A percentile compares a stretch with the other conserved stretches of the same genome.
Conservation (phyloP, 2,329 filamentous ascomycete genomes). For the Colletotrichum sp. region DNA sequence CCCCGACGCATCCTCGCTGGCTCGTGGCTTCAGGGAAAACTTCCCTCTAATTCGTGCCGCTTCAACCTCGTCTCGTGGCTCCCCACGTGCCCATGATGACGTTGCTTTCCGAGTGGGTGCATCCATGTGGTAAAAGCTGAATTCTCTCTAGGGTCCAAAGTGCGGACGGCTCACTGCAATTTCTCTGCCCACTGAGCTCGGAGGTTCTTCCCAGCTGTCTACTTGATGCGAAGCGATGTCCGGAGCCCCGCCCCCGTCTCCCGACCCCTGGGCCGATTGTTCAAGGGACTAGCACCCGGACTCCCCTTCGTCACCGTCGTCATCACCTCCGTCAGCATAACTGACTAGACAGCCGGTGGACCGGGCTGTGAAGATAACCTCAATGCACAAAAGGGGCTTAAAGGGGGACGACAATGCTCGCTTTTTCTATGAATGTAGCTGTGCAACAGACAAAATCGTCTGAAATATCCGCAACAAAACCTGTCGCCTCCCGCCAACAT, state of each 20-base stretch:
- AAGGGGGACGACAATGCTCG: not conserved
- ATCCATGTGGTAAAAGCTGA: not conserved
- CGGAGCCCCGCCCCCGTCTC: constrained; percentile 5
- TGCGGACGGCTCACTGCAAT: not conserved
- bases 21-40: not conserved
- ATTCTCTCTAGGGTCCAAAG: not conserved
- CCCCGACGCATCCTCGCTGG: not conserved
- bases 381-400: not conserved
- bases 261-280: not conserved
- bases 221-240: constrained; percentile 10
- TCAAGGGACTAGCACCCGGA: not conserved
- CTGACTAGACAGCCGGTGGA: not conserved
- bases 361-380: not conserved
- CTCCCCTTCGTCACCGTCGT: not conserved
- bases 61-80: not conserved
- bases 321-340: not conserved
- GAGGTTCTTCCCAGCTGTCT: not conserved
- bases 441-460: not conserved
- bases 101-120: not conserved
- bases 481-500: not conserved
- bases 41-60: not conserved
- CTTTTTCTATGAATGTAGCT: not conserved
- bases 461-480: not conserved
- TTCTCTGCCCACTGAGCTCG: not conserved
- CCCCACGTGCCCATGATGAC: not conserved